phyloP scores from a whole-genome alignment of 495 filamentous ascomycete species.

The Beverwykella pulmonaria region DNA sequence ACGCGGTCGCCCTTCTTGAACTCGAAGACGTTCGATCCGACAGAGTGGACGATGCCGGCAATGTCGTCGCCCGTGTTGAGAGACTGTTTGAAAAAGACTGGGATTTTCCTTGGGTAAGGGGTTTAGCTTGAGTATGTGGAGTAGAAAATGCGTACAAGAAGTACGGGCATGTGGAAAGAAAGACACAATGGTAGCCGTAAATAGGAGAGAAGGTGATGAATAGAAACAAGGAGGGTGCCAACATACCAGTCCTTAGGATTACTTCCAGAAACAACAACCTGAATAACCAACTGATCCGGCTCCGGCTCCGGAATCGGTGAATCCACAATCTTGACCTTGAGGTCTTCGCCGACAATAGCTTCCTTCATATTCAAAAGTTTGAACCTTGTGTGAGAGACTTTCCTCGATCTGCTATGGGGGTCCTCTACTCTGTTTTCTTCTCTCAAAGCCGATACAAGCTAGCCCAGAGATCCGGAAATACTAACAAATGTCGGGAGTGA shows the following conservation, averaged over 20 bases:
- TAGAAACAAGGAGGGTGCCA: neutral
- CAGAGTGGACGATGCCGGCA: constrained; percentile 65
- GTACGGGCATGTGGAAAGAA: too few species aligned
- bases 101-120: constrained; percentile 41
- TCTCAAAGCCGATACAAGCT: too few species aligned
- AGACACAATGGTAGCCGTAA: too few species aligned
- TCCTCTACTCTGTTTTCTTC: too few species aligned
- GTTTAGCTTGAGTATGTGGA: neutral
- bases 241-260: constrained; percentile 84
- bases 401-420: too few species aligned
- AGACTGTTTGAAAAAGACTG: constrained; percentile 37
- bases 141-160: too few species aligned
- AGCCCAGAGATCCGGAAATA: too few species aligned
- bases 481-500: too few species aligned
- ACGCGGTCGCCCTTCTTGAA: constrained; percentile 72
- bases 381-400: too few species aligned
- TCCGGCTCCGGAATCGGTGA: constrained; percentile 63
- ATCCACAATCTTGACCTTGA: constrained; percentile 64
- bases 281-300: constrained; percentile 68
- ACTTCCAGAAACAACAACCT: constrained; percentile 66
- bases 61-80: constrained; percentile 73
- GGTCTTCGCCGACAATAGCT: constrained; percentile 58
- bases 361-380: constrained; percentile 74
- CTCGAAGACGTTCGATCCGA: constrained; percentile 62
- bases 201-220: neutral